A percentile compares a stretch with the other conserved stretches of the same genome.
These are phyloP conservation scores for Debaryomyces maramus DNA, from an alignment of 805 yeast species.

Conservation along the genomic window DNA sequence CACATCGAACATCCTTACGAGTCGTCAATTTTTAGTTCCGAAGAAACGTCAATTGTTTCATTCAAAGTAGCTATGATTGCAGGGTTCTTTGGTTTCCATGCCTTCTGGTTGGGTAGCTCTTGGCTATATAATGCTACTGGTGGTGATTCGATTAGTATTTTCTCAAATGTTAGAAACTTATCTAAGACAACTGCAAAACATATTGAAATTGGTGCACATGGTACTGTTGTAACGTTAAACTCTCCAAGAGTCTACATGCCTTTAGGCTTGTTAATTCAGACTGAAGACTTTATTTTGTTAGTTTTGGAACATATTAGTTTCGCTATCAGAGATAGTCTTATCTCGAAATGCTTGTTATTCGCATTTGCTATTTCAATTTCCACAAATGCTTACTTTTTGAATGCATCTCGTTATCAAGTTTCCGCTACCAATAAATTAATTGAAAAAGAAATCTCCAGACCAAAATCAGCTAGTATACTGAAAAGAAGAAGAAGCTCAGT, in stretches of 20 bases:
- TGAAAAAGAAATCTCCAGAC: constrained; percentile 37
- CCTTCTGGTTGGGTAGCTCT: constrained; percentile 67
- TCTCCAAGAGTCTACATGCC: constrained; percentile 62
- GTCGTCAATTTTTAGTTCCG: constrained; percentile 22
- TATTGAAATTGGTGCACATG: constrained; percentile 46
- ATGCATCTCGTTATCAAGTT: constrained; percentile 74
- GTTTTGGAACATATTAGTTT: constrained; percentile 55
- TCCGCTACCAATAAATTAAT: constrained; percentile 42
- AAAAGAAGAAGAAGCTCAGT: constrained; percentile 3
- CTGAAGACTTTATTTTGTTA: constrained; percentile 60
- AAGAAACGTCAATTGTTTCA: constrained; percentile 41
- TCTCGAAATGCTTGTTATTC: constrained; percentile 74
- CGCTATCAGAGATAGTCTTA: constrained; percentile 76
- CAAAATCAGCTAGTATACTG: constrained; percentile 13
- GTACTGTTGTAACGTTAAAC: constrained; percentile 57
- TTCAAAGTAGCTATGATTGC: constrained; percentile 62
- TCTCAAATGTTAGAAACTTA: constrained; percentile 25
- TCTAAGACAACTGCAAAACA: constrained; percentile 44
- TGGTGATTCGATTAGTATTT: constrained; percentile 7
- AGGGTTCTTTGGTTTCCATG: constrained; percentile 61
- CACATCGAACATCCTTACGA: constrained; percentile 36
- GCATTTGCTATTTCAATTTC: constrained; percentile 74
- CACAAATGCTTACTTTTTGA: constrained; percentile 80
- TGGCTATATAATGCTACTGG: constrained; percentile 51
- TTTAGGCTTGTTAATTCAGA: constrained; percentile 51